Base-by-base conservation (phyloP, 2,329 filamentous ascomycete species). In the Ampelomyces quisqualis region DNA sequence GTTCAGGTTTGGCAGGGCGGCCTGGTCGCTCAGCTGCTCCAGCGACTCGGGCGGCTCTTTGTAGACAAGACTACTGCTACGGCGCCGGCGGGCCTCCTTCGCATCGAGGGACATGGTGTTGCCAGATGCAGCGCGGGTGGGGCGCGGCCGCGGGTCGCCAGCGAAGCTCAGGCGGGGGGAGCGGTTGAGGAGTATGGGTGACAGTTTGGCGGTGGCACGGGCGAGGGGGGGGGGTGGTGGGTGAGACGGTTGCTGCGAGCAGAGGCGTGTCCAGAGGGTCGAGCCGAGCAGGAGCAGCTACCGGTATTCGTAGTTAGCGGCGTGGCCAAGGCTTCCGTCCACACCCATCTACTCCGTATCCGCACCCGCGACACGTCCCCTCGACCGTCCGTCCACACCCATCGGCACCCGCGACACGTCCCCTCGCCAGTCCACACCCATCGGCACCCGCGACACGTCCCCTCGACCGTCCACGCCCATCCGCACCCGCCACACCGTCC, bases 51-150 rank as follows among this genome's bases (percentile, higher is more conserved):
- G 84, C 40, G 93, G 93, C 72, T 98, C 93, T 67, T 95, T 90
- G 73, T 97, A 97, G 73, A 98, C 90, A 73, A 98, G 84, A 74
- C 91, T 97, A 77, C 91, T 96, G 72, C 93, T 97, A 73, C 93
- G 85, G 77, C 93, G 85, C 79, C 91, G 83, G 71, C 91, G 81
- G 57, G 83, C 85, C 55, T 78, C 58, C 53, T 70, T 85, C 82
- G 68, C 58, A 35, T 65, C 58, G 26, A 67, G 53, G 2, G 61
- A 64, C 67, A 69, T 65, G 45, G 33, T 51, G 40, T 51, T 48
- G 32, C 47, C 34, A 24, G 49, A 38, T 17, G 61, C 48, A 23
- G 57, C 42, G 46, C 57, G 62, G 41, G 60, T 45, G 32, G 56
- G 58, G 55, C 54, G 63, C 51, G 78, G 62, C 47, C 83, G 77